These are phyloP conservation scores for Aureobasidium sp. DNA, from an alignment of 2,329 filamentous ascomycete genomes.

Conservation along the genomic window DNA sequence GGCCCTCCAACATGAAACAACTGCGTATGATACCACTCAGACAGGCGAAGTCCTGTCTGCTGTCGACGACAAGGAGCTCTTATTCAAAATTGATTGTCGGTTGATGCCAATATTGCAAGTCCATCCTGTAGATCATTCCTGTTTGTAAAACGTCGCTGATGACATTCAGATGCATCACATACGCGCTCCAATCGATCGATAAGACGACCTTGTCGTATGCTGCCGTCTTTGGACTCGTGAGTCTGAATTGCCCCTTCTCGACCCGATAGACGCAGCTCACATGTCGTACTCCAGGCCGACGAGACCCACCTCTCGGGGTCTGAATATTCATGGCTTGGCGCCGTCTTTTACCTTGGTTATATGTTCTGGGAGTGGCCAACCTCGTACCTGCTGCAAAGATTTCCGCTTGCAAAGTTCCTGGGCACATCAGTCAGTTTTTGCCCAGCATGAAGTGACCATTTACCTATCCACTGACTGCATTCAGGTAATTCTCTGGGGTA, in stretches of 20 bases:
- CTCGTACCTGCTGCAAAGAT: slow-evolving; percentile 54
- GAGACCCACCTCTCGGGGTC: slow-evolving; percentile 27
- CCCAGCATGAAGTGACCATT: too few species aligned
- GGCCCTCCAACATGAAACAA: not conserved
- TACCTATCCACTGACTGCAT: not conserved
- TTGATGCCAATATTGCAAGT: not conserved
- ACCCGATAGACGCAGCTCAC: not conserved
- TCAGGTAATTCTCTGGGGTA: slow-evolving; percentile 54
- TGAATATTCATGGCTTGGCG: slow-evolving; percentile 46
- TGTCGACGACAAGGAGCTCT: not conserved
- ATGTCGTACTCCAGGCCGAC: not conserved
- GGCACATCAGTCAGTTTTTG: not conserved
- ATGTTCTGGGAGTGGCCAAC: slow-evolving; percentile 60
- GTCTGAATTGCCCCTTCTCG: not conserved
- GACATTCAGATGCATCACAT: not conserved
- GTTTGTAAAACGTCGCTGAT: not conserved
- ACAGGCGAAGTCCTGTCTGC: not conserved
- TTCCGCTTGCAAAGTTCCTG: slow-evolving; percentile 55
- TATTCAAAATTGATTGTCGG: not conserved
- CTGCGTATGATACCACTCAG: not conserved
- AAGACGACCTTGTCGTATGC: not conserved
- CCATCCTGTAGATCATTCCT: too few species aligned
- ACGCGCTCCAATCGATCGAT: not conserved
- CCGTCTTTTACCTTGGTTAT: slow-evolving; percentile 49
- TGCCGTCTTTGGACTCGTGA: not conserved